Evolutionary conservation across 2,329 filamentous ascomycete species (phyloP).

Genomic region (Leptographium wingfieldii): DNA sequence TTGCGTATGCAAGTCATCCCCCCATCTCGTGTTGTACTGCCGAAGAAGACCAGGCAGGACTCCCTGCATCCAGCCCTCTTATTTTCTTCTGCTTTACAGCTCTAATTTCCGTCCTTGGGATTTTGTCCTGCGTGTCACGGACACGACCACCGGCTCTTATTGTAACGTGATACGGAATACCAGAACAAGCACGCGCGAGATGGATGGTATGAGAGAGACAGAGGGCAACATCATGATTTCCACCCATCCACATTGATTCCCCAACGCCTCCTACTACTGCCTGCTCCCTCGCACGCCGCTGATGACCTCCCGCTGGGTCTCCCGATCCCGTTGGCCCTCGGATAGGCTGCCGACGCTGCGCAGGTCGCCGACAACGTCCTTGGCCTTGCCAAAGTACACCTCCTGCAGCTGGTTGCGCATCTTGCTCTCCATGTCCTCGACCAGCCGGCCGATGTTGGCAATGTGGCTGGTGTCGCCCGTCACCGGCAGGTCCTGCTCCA

Average conservation of each 20-base stretch:
- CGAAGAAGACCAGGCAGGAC: not conserved
- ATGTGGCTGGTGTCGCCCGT: conserved; percentile 79
- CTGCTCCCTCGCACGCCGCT: conserved; percentile 33
- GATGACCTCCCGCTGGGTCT: conserved; percentile 82
- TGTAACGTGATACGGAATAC: not conserved
- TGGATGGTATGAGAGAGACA: not conserved
- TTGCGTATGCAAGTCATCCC: not conserved
- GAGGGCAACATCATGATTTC: too few relatives aligned
- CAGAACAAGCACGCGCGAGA: not conserved
- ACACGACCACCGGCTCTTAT: not conserved
- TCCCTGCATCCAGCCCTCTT: too few relatives aligned
- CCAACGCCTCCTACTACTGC: not conserved
- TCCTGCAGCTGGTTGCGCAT: conserved; percentile 98
- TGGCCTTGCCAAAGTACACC: conserved; percentile 98
- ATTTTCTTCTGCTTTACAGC: not conserved
- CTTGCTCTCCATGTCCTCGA: conserved; percentile 99
- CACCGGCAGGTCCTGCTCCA: conserved; percentile 81
- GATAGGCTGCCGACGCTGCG: conserved; percentile 76
- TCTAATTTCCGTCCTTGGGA: not conserved
- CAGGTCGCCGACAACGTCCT: conserved; percentile 93
- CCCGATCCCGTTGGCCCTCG: conserved; percentile 70
- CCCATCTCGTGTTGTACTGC: not conserved
- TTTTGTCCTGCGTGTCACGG: not conserved
- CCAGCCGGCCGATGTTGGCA: conserved; percentile 82
- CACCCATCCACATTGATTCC: not conserved